Conservation (phyloP, 352 stramenopile genomes). For the Aphanomyces stellatus region DNA sequence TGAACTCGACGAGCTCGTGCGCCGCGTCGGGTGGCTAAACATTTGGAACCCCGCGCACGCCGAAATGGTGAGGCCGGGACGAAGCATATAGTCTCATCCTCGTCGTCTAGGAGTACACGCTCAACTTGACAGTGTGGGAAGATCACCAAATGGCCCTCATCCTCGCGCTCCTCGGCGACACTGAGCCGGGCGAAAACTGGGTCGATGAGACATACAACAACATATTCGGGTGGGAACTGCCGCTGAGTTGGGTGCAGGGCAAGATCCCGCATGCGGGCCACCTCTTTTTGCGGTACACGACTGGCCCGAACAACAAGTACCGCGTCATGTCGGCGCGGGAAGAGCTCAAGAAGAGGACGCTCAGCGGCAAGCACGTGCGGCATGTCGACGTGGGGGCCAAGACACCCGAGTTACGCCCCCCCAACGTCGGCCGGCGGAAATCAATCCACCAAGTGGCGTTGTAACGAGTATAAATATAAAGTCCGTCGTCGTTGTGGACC, state of each 20-base stretch:
- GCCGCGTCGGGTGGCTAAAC: conserved; percentile 20
- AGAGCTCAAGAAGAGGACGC: conserved; percentile 11
- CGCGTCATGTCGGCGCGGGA: conserved; percentile 13
- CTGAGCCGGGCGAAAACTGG: conserved; percentile 23
- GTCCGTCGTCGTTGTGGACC: too few relatives aligned
- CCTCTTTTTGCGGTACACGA: conserved; percentile 19
- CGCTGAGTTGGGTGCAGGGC: conserved; percentile 21
- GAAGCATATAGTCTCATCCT: neutral
- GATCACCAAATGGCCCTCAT: conserved; percentile 18
- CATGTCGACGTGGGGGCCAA: neutral
- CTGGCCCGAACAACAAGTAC: conserved; percentile 11
- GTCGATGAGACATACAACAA: conserved; percentile 21
- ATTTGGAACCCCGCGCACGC: conserved; percentile 19
- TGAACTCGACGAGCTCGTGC: neutral
- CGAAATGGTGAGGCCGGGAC: conserved; percentile 1
- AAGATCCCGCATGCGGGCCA: conserved; percentile 8
- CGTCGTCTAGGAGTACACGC: conserved; percentile 12
- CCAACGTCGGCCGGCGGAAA: neutral
- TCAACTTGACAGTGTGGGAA: conserved; percentile 21
- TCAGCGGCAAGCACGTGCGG: conserved; percentile 7
- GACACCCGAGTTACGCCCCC: neutral
- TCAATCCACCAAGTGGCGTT: conserved; percentile 7
- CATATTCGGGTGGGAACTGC: conserved; percentile 19
- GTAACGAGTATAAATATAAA: too few relatives aligned
- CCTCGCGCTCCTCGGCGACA: conserved; percentile 16